phyloP scores from a whole-genome alignment of 176 grass and related monocot genomes.

The Zoysia pacifica region DNA sequence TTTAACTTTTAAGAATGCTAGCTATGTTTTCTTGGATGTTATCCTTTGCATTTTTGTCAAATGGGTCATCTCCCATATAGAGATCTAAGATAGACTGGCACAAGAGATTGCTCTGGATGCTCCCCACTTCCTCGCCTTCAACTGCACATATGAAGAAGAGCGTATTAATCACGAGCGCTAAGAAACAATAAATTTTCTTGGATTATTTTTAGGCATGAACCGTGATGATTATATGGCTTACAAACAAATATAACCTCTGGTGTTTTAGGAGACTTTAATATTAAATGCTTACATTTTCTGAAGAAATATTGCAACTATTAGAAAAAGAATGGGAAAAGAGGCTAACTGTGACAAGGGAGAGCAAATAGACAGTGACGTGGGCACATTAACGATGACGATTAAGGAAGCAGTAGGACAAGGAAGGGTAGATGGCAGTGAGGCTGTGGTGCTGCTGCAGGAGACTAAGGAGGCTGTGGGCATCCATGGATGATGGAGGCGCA shows the following conservation, averaged over 20 bases:
- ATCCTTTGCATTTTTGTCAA: slow-evolving; percentile 76
- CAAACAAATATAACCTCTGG: not conserved
- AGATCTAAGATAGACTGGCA: slow-evolving; percentile 91
- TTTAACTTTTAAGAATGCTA: slow-evolving; percentile 45
- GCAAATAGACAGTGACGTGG: not conserved
- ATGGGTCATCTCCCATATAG: slow-evolving; percentile 85
- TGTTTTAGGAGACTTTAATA: not conserved
- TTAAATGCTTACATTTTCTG: slow-evolving; percentile 19
- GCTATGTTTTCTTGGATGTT: slow-evolving; percentile 63
- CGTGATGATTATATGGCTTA: not conserved
- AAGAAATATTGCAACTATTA: not conserved
- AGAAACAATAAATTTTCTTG: not conserved
- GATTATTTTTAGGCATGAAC: not conserved
- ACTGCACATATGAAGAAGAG: slow-evolving; percentile 44
- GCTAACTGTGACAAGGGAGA: not conserved
- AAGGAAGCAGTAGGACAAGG: not conserved
- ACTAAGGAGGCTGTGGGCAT: not conserved
- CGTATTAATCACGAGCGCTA: slow-evolving; percentile 2
- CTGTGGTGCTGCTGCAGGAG: not conserved
- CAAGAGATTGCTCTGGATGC: slow-evolving; percentile 82
- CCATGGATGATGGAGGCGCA: not conserved
- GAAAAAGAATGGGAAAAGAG: not conserved
- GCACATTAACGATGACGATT: too few relatives aligned
- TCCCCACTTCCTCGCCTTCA: slow-evolving; percentile 62
- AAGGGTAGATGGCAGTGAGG: not conserved